These are phyloP conservation scores for Boletellus sp. DNA, from an alignment of 768 basidiomycete genomes.

Conservation along the genomic window DNA sequence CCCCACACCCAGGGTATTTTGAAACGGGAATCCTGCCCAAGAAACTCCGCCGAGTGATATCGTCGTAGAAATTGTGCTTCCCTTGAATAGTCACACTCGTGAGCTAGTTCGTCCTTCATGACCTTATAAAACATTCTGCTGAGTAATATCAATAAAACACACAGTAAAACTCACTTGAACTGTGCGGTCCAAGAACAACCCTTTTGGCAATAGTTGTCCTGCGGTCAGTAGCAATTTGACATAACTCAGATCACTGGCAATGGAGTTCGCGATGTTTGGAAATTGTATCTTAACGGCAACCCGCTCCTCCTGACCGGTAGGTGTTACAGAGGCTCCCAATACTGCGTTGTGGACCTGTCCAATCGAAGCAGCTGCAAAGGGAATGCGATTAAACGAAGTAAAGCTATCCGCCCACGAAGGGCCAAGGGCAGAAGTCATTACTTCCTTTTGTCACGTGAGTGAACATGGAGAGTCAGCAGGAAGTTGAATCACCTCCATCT, in stretches of 20 bases:
- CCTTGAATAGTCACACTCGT: constrained; percentile 87
- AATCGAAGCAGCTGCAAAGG: constrained; percentile 94
- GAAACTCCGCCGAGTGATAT: constrained; percentile 50
- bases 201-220: constrained; percentile 77
- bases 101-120: constrained; percentile 83
- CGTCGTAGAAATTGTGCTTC: constrained; percentile 70
- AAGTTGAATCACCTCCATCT: constrained; percentile 72
- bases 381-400: constrained; percentile 71
- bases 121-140: constrained; percentile 43
- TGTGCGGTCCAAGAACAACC: constrained; percentile 86
- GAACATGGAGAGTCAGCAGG: not conserved
- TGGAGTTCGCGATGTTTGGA: constrained; percentile 84
- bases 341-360: constrained; percentile 89
- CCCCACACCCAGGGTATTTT: constrained; percentile 86
- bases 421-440: constrained; percentile 72
- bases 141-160: not conserved
- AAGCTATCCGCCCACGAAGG: constrained; percentile 71
- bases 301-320: constrained; percentile 50
- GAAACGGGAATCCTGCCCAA: constrained; percentile 64
- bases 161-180: constrained; percentile 48
- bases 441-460: constrained; percentile 43
- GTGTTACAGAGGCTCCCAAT: constrained; percentile 49
- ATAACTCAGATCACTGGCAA: constrained; percentile 84
- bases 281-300: constrained; percentile 93
- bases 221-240: constrained; percentile 79